Conservation (phyloP, 306 rosid genomes). For the Acacia crassicarpa region DNA sequence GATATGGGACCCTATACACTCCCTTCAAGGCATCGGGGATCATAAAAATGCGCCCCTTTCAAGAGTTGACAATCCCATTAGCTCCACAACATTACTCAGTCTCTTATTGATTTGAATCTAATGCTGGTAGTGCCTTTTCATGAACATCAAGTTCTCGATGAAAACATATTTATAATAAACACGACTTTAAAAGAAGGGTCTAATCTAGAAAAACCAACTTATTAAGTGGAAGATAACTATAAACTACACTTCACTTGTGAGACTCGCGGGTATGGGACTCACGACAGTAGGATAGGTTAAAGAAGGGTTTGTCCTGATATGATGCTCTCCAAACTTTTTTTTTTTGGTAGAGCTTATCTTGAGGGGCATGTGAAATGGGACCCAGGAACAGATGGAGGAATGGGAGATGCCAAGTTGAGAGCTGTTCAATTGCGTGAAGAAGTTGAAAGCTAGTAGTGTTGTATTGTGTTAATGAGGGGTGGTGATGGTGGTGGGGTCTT, state of each 20-base stretch:
- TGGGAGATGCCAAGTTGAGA: conserved; percentile 33
- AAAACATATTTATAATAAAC: too few species aligned
- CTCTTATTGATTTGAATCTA: too few species aligned
- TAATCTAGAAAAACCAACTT: too few species aligned
- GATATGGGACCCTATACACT: too few species aligned
- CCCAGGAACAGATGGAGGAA: conserved; percentile 25
- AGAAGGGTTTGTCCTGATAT: conserved; percentile 15
- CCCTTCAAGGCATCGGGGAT: too few species aligned
- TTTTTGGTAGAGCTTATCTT: conserved; percentile 24
- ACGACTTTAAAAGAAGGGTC: too few species aligned
- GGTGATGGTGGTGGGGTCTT: conserved; percentile 33
- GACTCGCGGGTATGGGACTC: too few species aligned
- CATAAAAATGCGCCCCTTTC: too few species aligned
- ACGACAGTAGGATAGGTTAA: neutral
- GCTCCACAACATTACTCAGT: too few species aligned
- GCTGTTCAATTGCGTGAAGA: conserved; percentile 33
- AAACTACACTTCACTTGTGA: too few species aligned
- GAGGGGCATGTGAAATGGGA: conserved; percentile 39
- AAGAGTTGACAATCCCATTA: too few species aligned
- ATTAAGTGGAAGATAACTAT: fast-evolving
- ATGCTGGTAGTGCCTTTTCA: fast-evolving
- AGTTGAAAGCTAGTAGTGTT: conserved; percentile 1
- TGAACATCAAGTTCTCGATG: too few species aligned
- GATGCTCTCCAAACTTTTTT: neutral
- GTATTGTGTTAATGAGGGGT: neutral